Percentiles rank a stretch among this genome's conserved stretches.
These are phyloP conservation scores for Boletus rubroflammeus DNA, from an alignment of 768 basidiomycete genomes.

Conservation along the genomic window DNA sequence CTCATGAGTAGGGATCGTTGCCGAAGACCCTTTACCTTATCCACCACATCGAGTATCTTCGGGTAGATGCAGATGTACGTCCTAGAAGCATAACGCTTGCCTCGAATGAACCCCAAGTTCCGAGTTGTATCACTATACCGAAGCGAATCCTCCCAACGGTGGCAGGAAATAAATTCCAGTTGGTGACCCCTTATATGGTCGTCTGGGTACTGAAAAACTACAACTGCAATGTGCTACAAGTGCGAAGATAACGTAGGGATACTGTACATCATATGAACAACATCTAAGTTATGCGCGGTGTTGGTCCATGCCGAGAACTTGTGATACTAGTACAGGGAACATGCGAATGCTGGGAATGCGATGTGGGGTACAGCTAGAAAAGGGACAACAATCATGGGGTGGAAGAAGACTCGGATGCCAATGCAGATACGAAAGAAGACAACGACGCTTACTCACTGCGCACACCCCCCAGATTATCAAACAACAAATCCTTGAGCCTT, in stretches of 20 bases:
- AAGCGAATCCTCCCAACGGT: background rate
- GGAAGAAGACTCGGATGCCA: constrained; percentile 1
- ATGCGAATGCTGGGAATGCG: constrained; percentile 26
- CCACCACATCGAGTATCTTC: constrained; percentile 10
- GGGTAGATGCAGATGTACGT: constrained; percentile 19
- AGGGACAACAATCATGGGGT: background rate
- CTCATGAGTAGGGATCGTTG: constrained; percentile 15
- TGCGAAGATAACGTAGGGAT: constrained; percentile 19
- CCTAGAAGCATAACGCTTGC: constrained; percentile 9
- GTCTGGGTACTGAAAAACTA: constrained; percentile 12
- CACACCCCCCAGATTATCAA: constrained; percentile 22
- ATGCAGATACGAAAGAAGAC: constrained; percentile 1
- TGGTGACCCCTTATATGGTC: constrained; percentile 4
- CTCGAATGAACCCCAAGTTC: constrained; percentile 1
- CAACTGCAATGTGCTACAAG: constrained; percentile 20
- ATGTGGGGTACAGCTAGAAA: constrained; percentile 15
- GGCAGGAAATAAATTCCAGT: constrained; percentile 2
- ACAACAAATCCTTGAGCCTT: constrained; percentile 28
- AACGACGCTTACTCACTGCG: constrained; percentile 19
- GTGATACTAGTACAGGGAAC: constrained; percentile 21
- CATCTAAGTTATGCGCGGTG: constrained; percentile 21
- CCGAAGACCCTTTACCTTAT: constrained; percentile 10
- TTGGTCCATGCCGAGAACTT: constrained; percentile 23
- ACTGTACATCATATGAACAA: constrained; percentile 14
- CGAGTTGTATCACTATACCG: constrained; percentile 17